Evolutionary conservation across 805 yeast species (phyloP), one percentile per base, ranked within the genome.

Genomic region (Lipomyces yamanashiensis): DNA sequence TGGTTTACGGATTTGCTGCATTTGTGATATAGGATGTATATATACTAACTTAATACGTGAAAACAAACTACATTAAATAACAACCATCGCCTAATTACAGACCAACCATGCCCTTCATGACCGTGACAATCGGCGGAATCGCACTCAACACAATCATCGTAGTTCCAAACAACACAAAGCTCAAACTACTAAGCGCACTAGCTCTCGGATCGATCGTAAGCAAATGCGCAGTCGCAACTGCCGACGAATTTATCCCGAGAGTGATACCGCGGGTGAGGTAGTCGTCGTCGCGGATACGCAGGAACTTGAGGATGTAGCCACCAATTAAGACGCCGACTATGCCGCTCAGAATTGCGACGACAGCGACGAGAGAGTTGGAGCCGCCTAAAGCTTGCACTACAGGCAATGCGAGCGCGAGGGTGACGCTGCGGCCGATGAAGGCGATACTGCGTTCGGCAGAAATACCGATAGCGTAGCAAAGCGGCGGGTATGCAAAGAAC

Each of bases 341-440:
- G 1, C 96, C 96, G 33, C 90, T 84, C 61, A 89, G 76, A 28
- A 89, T 87, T 0, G 95, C 89, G 44, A 90, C 85, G 12, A 87
- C 90, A 0, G 95, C 90, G 85, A 87, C 88, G 53, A 89, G 78
- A 4, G 89, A 84, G 1, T 84, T 80, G 0, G 89, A 85, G 0
- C 95, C 96, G 10, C 82, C 86, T 41, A 89, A 75, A 0, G 90
- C 81, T n/a, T 76, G 75, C 12, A 88, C 85, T 66, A 89, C 79
- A 1, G 96, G 96, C 0, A 89, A 84, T 0, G 95, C 96, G 52
- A 89, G 77, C 0, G 95, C 93, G 70, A 89, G 79, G 0, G 96
- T 89, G 17, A 87, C 90, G 10, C 90, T 86, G 64, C 96, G 78
- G 1, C 92, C 93, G 1, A 89, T 87, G 72, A 88, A 89, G 0